A percentile compares a stretch with the other conserved stretches of the same genome.
Evolutionary conservation across 2,329 filamentous ascomycete genomes (phyloP).

Genomic region (Blastomyces parvus): DNA sequence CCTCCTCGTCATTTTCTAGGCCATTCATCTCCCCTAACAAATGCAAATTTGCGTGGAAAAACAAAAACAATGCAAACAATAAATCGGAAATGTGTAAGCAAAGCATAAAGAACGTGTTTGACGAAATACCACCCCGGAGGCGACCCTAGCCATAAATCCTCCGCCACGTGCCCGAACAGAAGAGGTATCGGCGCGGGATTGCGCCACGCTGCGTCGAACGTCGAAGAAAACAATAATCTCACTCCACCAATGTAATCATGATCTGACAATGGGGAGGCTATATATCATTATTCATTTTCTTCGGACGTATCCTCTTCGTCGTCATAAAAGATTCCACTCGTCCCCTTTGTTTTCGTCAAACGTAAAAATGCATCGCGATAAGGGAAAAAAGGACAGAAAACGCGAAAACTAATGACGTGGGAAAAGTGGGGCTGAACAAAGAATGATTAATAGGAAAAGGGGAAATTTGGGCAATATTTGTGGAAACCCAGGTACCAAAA

Average conservation of each 20-base stretch:
- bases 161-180: conserved; percentile 28
- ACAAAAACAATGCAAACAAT: background rate
- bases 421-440: conserved; percentile 11
- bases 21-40: background rate
- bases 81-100: conserved; percentile 7
- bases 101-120: conserved; percentile 23
- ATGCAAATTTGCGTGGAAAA: background rate
- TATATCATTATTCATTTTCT: conserved; percentile 7
- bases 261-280: conserved; percentile 20
- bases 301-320: conserved; percentile 3
- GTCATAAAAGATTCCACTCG: conserved; percentile 3
- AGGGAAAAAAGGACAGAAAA: conserved; percentile 9
- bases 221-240: conserved; percentile 1
- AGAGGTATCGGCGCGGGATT: conserved; percentile 7
- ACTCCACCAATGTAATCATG: background rate
- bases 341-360: conserved; percentile 13
- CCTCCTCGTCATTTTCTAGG: background rate
- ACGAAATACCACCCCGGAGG: conserved; percentile 40
- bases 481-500: conserved; percentile 11
- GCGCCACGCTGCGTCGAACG: conserved; percentile 23
- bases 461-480: conserved; percentile 12
- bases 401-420: conserved; percentile 9
- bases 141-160: conserved; percentile 38
- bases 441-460: conserved; percentile 10
- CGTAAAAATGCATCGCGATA: conserved; percentile 17